Evolutionary conservation across 2,329 filamentous ascomycete genomes (phyloP).

Genomic region (Aspergillus fijiensis): DNA sequence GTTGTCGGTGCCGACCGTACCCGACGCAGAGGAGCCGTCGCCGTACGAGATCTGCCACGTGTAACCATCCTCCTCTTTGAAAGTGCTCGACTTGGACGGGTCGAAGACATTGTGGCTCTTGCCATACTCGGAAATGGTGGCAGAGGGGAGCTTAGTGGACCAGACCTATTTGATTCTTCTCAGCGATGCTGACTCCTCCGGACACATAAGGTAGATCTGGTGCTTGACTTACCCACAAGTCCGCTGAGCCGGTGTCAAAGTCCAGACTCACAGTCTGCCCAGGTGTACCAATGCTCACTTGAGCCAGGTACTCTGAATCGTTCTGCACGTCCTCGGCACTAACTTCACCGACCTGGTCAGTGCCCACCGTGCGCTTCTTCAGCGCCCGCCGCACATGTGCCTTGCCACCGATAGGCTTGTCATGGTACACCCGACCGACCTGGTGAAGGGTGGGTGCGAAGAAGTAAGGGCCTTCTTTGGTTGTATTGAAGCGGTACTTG

Average conservation of each 20-base stretch:
- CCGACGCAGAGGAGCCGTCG: constrained; percentile 66
- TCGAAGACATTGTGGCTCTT: constrained; percentile 58
- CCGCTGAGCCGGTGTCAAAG: constrained; percentile 70
- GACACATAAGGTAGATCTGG: neutral
- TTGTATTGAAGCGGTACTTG: constrained; percentile 64
- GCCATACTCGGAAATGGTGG: neutral
- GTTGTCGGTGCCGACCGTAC: constrained; percentile 63
- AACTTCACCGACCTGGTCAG: constrained; percentile 49
- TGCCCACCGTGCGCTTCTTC: constrained; percentile 45
- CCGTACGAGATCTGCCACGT: constrained; percentile 69
- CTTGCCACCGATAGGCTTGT: constrained; percentile 51
- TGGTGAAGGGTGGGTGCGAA: constrained; percentile 51
- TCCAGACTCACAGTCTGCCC: constrained; percentile 61
- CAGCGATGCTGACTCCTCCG: constrained; percentile 2
- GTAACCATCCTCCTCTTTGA: constrained; percentile 48
- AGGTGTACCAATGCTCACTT: constrained; percentile 65
- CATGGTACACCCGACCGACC: constrained; percentile 49
- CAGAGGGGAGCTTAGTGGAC: constrained; percentile 11
- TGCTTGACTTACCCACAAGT: constrained; percentile 61
- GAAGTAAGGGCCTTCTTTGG: constrained; percentile 62
- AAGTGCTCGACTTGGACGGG: constrained; percentile 61
- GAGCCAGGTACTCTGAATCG: constrained; percentile 64
- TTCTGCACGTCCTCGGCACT: constrained; percentile 66
- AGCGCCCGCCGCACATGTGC: constrained; percentile 50
- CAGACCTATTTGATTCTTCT: constrained; percentile 4